Evolutionary conservation across 768 basidiomycete species (phyloP).

Genomic region (Calocybe gangraenosa): DNA sequence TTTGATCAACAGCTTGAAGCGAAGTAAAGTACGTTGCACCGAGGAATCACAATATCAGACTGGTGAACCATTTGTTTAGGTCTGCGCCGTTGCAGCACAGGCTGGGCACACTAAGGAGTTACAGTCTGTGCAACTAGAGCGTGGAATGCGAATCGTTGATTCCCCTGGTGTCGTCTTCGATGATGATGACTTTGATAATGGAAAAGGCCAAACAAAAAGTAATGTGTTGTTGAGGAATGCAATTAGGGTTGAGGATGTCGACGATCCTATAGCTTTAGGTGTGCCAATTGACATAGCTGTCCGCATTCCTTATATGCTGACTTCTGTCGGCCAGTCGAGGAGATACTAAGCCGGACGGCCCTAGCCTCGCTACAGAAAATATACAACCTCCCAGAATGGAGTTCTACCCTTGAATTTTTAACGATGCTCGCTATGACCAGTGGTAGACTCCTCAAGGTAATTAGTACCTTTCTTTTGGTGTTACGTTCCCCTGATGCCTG

Average conservation of each 20-base stretch:
- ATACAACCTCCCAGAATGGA: slow-evolving; percentile 78
- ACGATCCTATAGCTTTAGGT: slow-evolving; percentile 90
- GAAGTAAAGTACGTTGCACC: slow-evolving; percentile 59
- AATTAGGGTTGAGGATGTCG: slow-evolving; percentile 84
- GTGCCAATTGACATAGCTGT: slow-evolving; percentile 22
- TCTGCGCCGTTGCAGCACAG: slow-evolving; percentile 92
- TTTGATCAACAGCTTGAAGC: slow-evolving; percentile 88
- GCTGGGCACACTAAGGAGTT: slow-evolving; percentile 92
- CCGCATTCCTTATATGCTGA: neutral
- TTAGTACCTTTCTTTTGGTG: slow-evolving; percentile 2
- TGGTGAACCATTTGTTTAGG: slow-evolving; percentile 36
- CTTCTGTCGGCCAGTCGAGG: slow-evolving; percentile 52
- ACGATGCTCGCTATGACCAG: slow-evolving; percentile 84
- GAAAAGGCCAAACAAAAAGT: slow-evolving; percentile 44
- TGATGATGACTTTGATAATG: slow-evolving; percentile 46
- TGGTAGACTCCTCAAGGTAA: slow-evolving; percentile 81
- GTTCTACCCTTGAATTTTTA: slow-evolving; percentile 74
- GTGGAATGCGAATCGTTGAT: slow-evolving; percentile 88
- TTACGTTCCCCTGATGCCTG: neutral
- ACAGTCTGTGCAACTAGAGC: slow-evolving; percentile 89
- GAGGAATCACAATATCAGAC: neutral
- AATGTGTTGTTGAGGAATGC: slow-evolving; percentile 84
- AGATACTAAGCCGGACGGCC: slow-evolving; percentile 75
- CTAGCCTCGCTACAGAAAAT: slow-evolving; percentile 71
- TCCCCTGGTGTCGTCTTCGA: slow-evolving; percentile 98